phyloP scores from a whole-genome alignment of 805 yeast genomes.

The Scheffersomyces lignosus region DNA sequence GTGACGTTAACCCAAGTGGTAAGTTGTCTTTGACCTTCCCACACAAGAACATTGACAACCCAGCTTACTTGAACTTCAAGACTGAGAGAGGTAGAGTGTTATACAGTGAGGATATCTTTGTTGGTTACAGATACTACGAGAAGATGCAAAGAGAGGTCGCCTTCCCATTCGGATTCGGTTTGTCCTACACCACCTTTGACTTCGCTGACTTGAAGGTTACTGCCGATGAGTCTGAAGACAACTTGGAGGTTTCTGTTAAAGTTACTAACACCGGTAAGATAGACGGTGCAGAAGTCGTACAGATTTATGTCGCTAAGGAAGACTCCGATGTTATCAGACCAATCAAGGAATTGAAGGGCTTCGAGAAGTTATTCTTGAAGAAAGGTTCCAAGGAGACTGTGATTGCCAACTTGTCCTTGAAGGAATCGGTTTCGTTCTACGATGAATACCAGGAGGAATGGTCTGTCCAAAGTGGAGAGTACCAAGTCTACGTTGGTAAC shows the following conservation, averaged over 20 bases:
- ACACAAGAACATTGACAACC: slow-evolving; percentile 22
- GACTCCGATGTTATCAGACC: slow-evolving; percentile 10
- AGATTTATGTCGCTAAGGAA: slow-evolving; percentile 11
- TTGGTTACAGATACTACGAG: slow-evolving; percentile 33
- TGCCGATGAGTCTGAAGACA: slow-evolving; percentile 15
- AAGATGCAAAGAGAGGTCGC: slow-evolving; percentile 24
- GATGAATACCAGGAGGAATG: slow-evolving; percentile 13
- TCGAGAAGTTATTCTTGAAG: slow-evolving; percentile 10
- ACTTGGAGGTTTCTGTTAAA: slow-evolving; percentile 12
- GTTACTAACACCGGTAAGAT: slow-evolving; percentile 11
- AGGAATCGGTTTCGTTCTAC: slow-evolving; percentile 13
- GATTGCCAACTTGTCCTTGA: slow-evolving; percentile 7
- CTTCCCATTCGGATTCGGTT: slow-evolving; percentile 35
- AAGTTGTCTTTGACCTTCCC: slow-evolving; percentile 28
- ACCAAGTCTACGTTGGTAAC: slow-evolving; percentile 13
- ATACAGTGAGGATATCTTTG: slow-evolving; percentile 33
- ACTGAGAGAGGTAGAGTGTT: slow-evolving; percentile 32
- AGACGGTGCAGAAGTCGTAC: slow-evolving; percentile 13
- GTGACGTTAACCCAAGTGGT: slow-evolving; percentile 33
- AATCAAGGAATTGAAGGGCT: slow-evolving; percentile 16
- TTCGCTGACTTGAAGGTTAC: slow-evolving; percentile 34
- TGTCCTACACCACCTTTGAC: slow-evolving; percentile 52
- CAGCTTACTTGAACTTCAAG: slow-evolving; percentile 28
- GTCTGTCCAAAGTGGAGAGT: slow-evolving; percentile 10
- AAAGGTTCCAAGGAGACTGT: slow-evolving; percentile 10